These are phyloP conservation scores for Inosperma sp. DNA, from an alignment of 768 basidiomycete genomes.

Conservation along the genomic window DNA sequence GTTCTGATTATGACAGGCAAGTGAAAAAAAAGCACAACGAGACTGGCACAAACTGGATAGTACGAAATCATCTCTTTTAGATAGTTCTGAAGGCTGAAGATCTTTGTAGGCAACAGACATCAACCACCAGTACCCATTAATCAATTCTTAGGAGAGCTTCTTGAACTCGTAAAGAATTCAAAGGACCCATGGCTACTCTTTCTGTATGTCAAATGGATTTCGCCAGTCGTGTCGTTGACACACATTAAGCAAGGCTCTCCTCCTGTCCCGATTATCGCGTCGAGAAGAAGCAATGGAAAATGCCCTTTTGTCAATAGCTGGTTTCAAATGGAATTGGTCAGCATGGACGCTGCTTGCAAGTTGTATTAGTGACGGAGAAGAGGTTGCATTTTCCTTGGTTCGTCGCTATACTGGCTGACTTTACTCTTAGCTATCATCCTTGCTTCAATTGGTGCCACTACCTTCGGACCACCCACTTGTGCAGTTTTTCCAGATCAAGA, in stretches of 20 bases:
- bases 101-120: conserved; percentile 54
- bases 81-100: conserved; percentile 2
- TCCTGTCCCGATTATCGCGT: conserved; percentile 72
- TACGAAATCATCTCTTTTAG: conserved; percentile 30
- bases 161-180: conserved; percentile 52
- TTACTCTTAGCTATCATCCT: conserved; percentile 40
- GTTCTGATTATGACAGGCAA: too few relatives aligned
- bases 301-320: conserved; percentile 67
- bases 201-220: conserved; percentile 47
- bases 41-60: conserved; percentile 84
- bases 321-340: conserved; percentile 93
- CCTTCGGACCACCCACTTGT: conserved; percentile 45
- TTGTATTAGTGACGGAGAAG: conserved; percentile 78
- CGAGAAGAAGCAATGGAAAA: conserved; percentile 85
- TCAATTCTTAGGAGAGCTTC: conserved; percentile 48
- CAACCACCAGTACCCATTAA: conserved; percentile 69
- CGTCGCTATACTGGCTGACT: conserved; percentile 15
- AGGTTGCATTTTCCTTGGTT: conserved; percentile 46
- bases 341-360: conserved; percentile 81
- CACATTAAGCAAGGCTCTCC: conserved; percentile 66
- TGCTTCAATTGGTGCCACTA: conserved; percentile 46
- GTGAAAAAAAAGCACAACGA: conserved; percentile 76
- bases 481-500: conserved; percentile 80
- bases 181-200: conserved; percentile 82
- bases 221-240: neutral